Conservation (phyloP, 1,139 yeast species). For the Torulaspora pretoriensis region DNA sequence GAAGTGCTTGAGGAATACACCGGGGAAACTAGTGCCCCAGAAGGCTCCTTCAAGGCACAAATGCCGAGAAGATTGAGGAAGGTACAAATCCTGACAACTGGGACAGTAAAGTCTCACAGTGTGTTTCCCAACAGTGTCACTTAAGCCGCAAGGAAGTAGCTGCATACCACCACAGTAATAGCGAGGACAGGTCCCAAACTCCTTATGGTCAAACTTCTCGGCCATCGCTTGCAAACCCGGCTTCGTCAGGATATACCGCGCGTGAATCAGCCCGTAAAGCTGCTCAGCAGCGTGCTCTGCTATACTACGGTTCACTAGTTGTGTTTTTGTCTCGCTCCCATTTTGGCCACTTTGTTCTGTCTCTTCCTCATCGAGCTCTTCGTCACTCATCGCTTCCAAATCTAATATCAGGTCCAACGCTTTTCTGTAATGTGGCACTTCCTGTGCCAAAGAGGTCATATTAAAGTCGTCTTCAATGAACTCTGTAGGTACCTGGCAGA, state of each 20-base stretch:
- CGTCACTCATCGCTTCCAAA: constrained; percentile 63
- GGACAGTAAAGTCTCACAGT: constrained; percentile 93
- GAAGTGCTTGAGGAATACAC: constrained; percentile 81
- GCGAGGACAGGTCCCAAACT: constrained; percentile 91
- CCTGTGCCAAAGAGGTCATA: constrained; percentile 77
- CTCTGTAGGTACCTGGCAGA: constrained; percentile 87
- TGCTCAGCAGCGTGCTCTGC: constrained; percentile 89
- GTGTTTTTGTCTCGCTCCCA: constrained; percentile 25
- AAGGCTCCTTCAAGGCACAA: constrained; percentile 91
- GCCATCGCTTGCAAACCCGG: constrained; percentile 94
- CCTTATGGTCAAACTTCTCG: constrained; percentile 84
- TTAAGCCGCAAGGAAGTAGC: constrained; percentile 84
- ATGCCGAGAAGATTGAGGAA: constrained; percentile 82
- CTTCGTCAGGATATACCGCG: constrained; percentile 81
- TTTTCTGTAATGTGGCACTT: constrained; percentile 87
- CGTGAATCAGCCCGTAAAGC: constrained; percentile 89
- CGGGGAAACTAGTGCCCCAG: constrained; percentile 95
- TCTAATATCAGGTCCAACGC: constrained; percentile 89
- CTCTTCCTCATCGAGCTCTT: constrained; percentile 29
- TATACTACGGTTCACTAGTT: constrained; percentile 47
- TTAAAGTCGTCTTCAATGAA: constrained; percentile 96
- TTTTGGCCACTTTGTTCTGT: constrained; percentile 18
- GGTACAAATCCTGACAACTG: constrained; percentile 83
- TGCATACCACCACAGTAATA: constrained; percentile 90
- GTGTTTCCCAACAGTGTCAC: constrained; percentile 87